Evolutionary conservation across 352 stramenopile species (phyloP), one percentile per base, ranked within the genome.

Genomic region (Phytopythium mirpurense): DNA sequence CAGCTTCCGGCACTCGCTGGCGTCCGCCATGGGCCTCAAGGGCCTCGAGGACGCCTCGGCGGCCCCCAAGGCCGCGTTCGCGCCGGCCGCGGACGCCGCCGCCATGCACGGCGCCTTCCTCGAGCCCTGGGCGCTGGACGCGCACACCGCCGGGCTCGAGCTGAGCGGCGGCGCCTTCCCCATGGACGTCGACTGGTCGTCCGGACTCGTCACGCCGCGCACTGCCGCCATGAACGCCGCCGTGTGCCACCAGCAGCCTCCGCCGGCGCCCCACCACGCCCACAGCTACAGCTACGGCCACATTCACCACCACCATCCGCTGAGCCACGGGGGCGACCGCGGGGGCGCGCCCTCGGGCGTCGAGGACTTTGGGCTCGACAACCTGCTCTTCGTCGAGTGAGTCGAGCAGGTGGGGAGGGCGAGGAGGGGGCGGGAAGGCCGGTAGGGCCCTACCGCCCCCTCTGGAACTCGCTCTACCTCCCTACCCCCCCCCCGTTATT

Each of bases 301-400:
- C 12, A 3, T 52, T 36, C 72, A 60, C 57, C 72, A 81, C 44
- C 29, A 32, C 29, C 29, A 32, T 32, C 9, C 9, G 29, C 29
- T 32, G 29, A 59, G 59, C 23, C 67, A 75, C 24, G 68, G 83
- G 42, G 59, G 70, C 21, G 53, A 32, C 29, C 29, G 29, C 29
- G n/a, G n/a, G n/a, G n/a, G n/a, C 16, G 54, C 72, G 42, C 58
- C 74, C 26, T 78, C 74, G 4, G 70, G 60, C 51, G 57, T 68
- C 18, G 78, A 85, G 60, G 78, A 88, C 37, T 83, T 86, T 51
- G 74, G 73, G 3, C 67, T 88, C 54, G 78, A 88, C 24, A 80
- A 69, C 52, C 61, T 88, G 46, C 65, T 88, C 38, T 88, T 88
- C 51, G 70, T 71, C 49, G 78, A 88, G 64, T 88, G 57, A 75